phyloP scores from a whole-genome alignment of 2,329 filamentous ascomycete species.

The Onygenales sp. region DNA sequence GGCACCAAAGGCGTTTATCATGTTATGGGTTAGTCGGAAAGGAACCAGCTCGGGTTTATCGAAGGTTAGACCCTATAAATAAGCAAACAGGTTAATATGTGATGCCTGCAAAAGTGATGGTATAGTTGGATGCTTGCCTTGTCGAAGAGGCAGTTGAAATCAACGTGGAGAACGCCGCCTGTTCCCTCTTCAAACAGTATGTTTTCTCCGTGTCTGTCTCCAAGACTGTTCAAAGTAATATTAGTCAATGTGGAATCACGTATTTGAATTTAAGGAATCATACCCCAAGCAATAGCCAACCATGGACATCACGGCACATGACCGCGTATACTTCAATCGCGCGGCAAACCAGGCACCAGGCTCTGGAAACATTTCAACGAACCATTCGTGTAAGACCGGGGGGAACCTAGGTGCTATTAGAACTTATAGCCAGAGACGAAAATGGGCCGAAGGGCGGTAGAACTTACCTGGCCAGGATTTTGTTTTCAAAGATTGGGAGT shows the following conservation, averaged over 20 bases:
- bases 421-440: not conserved
- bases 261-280: not conserved
- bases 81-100: constrained; percentile 9
- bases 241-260: constrained; percentile 4
- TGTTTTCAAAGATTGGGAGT: constrained; percentile 60
- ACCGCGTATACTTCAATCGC: constrained; percentile 79
- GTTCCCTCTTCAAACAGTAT: constrained; percentile 89
- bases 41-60: constrained; percentile 90
- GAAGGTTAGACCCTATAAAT: constrained; percentile 64
- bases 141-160: constrained; percentile 99
- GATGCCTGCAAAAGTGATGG: not conserved
- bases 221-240: constrained; percentile 44
- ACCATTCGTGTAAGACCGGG: constrained; percentile 85
- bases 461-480: constrained; percentile 40
- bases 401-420: constrained; percentile 50
- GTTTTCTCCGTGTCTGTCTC: constrained; percentile 95
- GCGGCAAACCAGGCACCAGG: constrained; percentile 88
- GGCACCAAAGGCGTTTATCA: constrained; percentile 94
- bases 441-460: not conserved
- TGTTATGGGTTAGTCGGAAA: constrained; percentile 96
- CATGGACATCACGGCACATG: constrained; percentile 99
- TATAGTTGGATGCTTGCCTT: constrained; percentile 41
- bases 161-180: constrained; percentile 91
- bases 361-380: constrained; percentile 87
- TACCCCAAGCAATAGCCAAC: constrained; percentile 81